phyloP scores from a whole-genome alignment of 129 eudicot genomes.

The sunflower (Helianthus annuus) region DNA sequence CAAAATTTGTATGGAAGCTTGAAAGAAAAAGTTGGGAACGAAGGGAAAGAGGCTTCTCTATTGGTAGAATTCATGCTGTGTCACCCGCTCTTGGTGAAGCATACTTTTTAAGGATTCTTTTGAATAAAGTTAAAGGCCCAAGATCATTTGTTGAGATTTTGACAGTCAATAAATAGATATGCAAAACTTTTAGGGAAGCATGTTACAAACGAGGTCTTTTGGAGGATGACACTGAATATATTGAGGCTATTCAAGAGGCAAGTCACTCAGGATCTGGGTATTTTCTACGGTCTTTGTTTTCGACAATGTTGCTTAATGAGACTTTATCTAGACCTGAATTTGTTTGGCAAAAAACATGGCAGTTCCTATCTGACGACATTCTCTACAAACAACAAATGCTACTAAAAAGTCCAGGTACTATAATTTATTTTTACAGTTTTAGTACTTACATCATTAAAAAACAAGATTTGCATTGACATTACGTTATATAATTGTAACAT shows the following conservation, averaged over 20 bases:
- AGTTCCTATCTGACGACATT: too few species aligned
- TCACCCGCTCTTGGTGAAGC: not conserved
- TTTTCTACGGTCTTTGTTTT: not conserved
- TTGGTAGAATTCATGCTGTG: not conserved
- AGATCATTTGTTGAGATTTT: not conserved
- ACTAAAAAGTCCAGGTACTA: too few species aligned
- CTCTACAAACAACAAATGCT: too few species aligned
- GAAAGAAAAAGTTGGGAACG: not conserved
- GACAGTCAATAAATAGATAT: too few species aligned
- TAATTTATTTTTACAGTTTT: too few species aligned
- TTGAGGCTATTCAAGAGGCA: not conserved
- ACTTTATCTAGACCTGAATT: too few species aligned
- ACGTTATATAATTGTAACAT: too few species aligned
- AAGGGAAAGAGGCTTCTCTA: not conserved
- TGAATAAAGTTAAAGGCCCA: constrained; percentile 4
- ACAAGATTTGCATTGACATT: too few species aligned
- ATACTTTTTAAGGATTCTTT: not conserved
- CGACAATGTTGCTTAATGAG: too few species aligned
- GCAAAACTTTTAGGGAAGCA: not conserved
- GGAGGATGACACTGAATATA: not conserved
- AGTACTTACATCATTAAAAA: too few species aligned
- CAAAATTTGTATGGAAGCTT: not conserved
- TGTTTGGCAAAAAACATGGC: too few species aligned
- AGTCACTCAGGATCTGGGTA: not conserved
- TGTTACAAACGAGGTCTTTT: not conserved